These are phyloP conservation scores for Lentinula guzmanii DNA, from an alignment of 768 basidiomycete genomes.

Conservation along the genomic window DNA sequence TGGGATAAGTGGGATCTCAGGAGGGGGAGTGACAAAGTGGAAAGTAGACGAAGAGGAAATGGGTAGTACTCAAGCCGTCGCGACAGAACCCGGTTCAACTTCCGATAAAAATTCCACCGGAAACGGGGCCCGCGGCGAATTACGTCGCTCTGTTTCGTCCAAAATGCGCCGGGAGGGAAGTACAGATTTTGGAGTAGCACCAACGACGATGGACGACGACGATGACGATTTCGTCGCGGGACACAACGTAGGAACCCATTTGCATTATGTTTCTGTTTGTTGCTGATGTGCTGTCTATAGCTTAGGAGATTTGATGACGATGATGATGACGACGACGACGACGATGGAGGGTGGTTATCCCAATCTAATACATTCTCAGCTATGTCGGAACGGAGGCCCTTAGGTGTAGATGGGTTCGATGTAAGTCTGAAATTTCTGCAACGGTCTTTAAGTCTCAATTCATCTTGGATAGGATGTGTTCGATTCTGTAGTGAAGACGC, in stretches of 20 bases:
- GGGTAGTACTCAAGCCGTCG: background rate
- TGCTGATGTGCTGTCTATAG: background rate
- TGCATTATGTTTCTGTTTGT: background rate
- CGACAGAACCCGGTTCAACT: background rate
- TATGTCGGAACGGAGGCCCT: conserved; percentile 38
- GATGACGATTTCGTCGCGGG: conserved; percentile 34
- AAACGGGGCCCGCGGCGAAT: conserved; percentile 46
- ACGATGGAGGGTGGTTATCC: conserved; percentile 76
- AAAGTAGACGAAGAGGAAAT: conserved; percentile 10
- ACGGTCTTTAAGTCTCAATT: background rate
- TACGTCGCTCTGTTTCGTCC: conserved; percentile 40
- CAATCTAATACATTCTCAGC: conserved; percentile 65
- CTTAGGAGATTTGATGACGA: background rate
- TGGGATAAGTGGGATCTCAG: conserved; percentile 54
- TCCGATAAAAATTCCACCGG: background rate
- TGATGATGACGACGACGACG: conserved; percentile 54
- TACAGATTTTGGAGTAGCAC: conserved; percentile 60
- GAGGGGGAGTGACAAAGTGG: conserved; percentile 6
- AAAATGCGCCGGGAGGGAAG: conserved; percentile 42
- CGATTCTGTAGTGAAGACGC: background rate
- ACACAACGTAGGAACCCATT: conserved; percentile 31
- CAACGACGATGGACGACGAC: conserved; percentile 38
- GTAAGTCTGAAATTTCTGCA: conserved; percentile 22
- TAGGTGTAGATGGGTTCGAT: conserved; percentile 50
- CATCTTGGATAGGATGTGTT: background rate